A percentile compares a stretch with the other conserved stretches of the same genome.
These are phyloP conservation scores for Kwoniella sp. DNA, from an alignment of 768 basidiomycete genomes.

Conservation along the genomic window DNA sequence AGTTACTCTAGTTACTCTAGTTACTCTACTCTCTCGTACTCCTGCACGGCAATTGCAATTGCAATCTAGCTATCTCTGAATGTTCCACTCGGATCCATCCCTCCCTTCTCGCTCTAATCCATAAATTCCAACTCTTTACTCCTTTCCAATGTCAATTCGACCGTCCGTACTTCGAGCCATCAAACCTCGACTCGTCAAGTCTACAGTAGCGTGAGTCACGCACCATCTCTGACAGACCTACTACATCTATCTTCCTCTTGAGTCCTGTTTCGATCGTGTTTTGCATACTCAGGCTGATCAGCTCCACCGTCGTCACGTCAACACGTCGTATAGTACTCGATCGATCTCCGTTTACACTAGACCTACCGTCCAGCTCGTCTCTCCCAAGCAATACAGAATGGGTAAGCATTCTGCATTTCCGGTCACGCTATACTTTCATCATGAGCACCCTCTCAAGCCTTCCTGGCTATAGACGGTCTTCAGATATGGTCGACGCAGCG, in stretches of 20 bases:
- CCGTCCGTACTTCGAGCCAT: neutral
- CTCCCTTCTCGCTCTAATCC: no score
- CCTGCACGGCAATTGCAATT: neutral
- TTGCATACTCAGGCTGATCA: neutral
- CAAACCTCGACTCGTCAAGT: slow-evolving; percentile 17
- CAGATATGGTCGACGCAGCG: no score
- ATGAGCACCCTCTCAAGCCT: no score
- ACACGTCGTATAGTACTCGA: slow-evolving; percentile 9
- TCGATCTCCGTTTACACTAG: slow-evolving; percentile 10
- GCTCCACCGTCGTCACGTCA: no score
- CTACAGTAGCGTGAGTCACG: slow-evolving; percentile 14
- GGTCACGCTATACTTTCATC: no score
- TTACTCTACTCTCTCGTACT: neutral
- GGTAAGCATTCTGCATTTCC: slow-evolving; percentile 18
- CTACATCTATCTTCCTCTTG: no score
- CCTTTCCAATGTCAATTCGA: slow-evolving; percentile 22
- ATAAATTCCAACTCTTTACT: no score
- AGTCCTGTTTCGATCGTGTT: neutral
- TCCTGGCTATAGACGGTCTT: no score
- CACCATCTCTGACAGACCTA: neutral
- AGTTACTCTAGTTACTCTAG: no score
- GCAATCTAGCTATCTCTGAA: no score
- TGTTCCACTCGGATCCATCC: no score
- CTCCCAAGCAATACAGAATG: slow-evolving; percentile 27
- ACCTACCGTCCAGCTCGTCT: slow-evolving; percentile 11